phyloP scores from a whole-genome alignment of 2,329 filamentous ascomycete genomes.

The Colletotrichum lupini region DNA sequence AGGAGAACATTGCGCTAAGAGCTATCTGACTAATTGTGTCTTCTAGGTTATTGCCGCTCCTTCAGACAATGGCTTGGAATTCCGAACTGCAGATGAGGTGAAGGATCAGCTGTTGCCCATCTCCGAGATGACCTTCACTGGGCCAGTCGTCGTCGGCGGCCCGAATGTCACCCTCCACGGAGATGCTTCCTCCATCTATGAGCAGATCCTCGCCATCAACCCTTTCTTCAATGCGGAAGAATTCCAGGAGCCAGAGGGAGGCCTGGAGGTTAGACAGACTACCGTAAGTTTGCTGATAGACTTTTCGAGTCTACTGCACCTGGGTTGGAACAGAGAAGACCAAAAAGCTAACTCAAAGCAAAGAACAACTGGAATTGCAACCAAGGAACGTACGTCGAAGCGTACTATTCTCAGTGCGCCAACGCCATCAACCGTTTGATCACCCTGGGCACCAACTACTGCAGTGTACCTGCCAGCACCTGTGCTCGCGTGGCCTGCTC shows the following conservation, averaged over 20 bases:
- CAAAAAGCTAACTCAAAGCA: not conserved
- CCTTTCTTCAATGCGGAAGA: not conserved
- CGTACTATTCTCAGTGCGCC: slow-evolving; percentile 7
- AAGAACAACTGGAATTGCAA: slow-evolving; percentile 2
- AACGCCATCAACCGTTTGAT: not conserved
- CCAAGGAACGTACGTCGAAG: not conserved
- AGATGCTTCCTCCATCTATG: slow-evolving; percentile 14
- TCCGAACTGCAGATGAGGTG: slow-evolving; percentile 10
- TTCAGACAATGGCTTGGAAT: not conserved
- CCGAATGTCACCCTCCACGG: slow-evolving; percentile 23
- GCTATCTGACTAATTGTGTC: not conserved
- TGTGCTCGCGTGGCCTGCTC: slow-evolving; percentile 27
- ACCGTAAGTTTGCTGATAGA: not conserved
- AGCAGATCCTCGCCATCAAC: slow-evolving; percentile 19
- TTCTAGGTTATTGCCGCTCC: not conserved
- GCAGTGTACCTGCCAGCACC: not conserved
- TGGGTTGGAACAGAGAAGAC: too few species aligned
- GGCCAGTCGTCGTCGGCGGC: slow-evolving; percentile 6
- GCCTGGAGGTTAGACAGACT: not conserved
- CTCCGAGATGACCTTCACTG: slow-evolving; percentile 10
- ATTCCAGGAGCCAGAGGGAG: not conserved
- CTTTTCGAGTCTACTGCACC: too few species aligned
- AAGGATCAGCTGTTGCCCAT: not conserved
- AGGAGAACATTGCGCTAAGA: not conserved
- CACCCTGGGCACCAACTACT: slow-evolving; percentile 4